Percentiles rank a stretch among this genome's conserved stretches.
These are phyloP conservation scores for Zarea fungicola DNA, from an alignment of 2,329 filamentous ascomycete species.

Conservation along the genomic window DNA sequence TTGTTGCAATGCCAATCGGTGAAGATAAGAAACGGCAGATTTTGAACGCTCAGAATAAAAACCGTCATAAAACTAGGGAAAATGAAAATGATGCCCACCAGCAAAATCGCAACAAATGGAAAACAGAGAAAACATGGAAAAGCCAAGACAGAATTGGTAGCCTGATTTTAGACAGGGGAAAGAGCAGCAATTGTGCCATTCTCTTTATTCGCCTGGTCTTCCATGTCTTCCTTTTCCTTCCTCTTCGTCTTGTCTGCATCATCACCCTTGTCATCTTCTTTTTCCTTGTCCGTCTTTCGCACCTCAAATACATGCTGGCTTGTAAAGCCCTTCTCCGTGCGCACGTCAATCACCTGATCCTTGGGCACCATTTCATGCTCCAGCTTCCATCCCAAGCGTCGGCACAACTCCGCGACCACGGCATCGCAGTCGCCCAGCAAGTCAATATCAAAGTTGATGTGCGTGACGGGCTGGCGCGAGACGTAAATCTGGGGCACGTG, in stretches of 20 bases:
- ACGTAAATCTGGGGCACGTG: slow-evolving; percentile 87
- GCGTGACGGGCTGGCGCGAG: slow-evolving; percentile 73
- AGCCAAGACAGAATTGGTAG: background rate
- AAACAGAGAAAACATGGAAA: background rate
- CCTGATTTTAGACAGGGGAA: background rate
- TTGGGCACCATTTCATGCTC: slow-evolving; percentile 77
- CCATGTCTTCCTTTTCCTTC: background rate
- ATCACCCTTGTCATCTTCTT: background rate
- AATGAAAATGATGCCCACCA: too few relatives aligned
- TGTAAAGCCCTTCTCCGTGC: slow-evolving; percentile 26
- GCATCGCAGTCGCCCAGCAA: slow-evolving; percentile 93
- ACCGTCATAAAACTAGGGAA: too few relatives aligned
- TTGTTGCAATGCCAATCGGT: too few relatives aligned
- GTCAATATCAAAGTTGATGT: slow-evolving; percentile 95
- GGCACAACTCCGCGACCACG: slow-evolving; percentile 80
- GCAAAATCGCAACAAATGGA: background rate
- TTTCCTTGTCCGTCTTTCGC: slow-evolving; percentile 1
- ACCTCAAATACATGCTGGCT: slow-evolving; percentile 35
- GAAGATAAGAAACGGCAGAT: too few relatives aligned
- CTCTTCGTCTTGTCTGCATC: background rate
- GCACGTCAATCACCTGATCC: slow-evolving; percentile 56
- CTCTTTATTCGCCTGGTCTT: background rate
- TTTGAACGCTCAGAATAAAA: too few relatives aligned
- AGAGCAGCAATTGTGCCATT: background rate
- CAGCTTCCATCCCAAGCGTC: slow-evolving; percentile 73